phyloP scores from a whole-genome alignment of 2,329 filamentous ascomycete species.

The Fusarium sp. region DNA sequence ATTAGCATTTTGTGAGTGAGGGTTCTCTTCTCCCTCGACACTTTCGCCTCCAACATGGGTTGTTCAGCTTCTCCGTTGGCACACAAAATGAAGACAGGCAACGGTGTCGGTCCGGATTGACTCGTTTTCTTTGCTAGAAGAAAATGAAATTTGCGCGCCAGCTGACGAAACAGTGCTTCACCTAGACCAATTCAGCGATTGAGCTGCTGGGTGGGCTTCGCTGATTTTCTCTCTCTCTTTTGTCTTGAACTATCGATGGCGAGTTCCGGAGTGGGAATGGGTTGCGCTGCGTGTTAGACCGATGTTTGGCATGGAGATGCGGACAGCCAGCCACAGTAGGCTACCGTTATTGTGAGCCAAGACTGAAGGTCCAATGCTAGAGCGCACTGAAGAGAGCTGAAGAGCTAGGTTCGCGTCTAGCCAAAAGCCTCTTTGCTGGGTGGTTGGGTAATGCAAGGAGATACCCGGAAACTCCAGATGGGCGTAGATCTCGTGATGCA shows the following conservation, averaged over 20 bases:
- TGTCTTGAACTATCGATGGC: slow-evolving; percentile 2
- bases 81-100: not conserved
- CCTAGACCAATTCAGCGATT: not conserved
- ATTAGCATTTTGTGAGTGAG: slow-evolving; percentile 8
- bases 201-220: not conserved
- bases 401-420: not conserved
- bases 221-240: not conserved
- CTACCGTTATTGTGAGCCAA: slow-evolving; percentile 13
- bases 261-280: slow-evolving; percentile 33
- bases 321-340: slow-evolving; percentile 31
- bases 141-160: not conserved
- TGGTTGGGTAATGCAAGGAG: slow-evolving; percentile 4
- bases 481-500: slow-evolving; percentile 2
- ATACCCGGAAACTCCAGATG: slow-evolving; percentile 7
- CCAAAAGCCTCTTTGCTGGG: slow-evolving; percentile 8
- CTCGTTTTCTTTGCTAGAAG: not conserved
- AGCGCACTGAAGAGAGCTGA: not conserved
- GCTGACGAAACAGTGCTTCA: not conserved
- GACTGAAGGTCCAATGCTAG: slow-evolving; percentile 6
- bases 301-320: slow-evolving; percentile 17
- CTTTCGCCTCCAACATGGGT: slow-evolving; percentile 3
- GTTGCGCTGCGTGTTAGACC: not conserved
- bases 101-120: not conserved
- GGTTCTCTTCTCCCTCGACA: not conserved
- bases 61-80: not conserved